Percentiles rank a stretch among this genome's conserved stretches.
These are phyloP conservation scores for Phytophthora quininea DNA, from an alignment of 352 stramenopile species.

Conservation along the genomic window DNA sequence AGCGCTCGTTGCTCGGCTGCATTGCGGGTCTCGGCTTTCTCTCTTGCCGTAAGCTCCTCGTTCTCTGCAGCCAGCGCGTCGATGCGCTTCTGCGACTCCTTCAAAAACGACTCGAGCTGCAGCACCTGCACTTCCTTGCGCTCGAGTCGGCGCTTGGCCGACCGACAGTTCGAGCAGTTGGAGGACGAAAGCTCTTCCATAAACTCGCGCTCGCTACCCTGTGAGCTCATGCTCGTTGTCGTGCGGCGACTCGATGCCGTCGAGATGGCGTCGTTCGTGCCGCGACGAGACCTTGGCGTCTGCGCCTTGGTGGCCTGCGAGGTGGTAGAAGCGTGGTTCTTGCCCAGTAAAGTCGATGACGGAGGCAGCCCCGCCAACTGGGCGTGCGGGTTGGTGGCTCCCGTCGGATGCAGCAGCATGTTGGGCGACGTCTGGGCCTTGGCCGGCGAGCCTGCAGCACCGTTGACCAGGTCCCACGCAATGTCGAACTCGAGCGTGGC, in stretches of 20 bases:
- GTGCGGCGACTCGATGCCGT: slow-evolving; percentile 56
- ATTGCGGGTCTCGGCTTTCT: slow-evolving; percentile 72
- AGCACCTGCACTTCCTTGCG: slow-evolving; percentile 77
- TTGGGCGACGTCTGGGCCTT: slow-evolving; percentile 9
- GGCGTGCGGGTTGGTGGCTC: slow-evolving; percentile 9
- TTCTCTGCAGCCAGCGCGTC: slow-evolving; percentile 67
- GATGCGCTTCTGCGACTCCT: slow-evolving; percentile 81
- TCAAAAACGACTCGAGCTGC: slow-evolving; percentile 79
- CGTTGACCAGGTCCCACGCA: slow-evolving; percentile 61
- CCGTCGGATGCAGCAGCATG: slow-evolving; percentile 29
- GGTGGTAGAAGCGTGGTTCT: slow-evolving; percentile 16
- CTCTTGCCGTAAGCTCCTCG: slow-evolving; percentile 65
- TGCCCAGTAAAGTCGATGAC: slow-evolving; percentile 46
- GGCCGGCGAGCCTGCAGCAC: slow-evolving; percentile 16
- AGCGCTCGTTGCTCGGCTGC: slow-evolving; percentile 58
- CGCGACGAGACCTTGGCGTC: slow-evolving; percentile 27
- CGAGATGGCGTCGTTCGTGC: slow-evolving; percentile 28
- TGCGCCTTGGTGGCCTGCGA: slow-evolving; percentile 22
- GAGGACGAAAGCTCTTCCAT: slow-evolving; percentile 43
- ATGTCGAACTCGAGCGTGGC: slow-evolving; percentile 81
- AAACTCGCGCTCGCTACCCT: slow-evolving; percentile 57
- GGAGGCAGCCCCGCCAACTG: slow-evolving; percentile 39
- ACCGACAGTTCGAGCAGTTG: slow-evolving; percentile 57
- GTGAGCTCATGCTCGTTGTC: slow-evolving; percentile 65
- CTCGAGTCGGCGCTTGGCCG: slow-evolving; percentile 64